Conservation (phyloP, 75 land plant genomes). For the Selaginella moellendorffii region DNA sequence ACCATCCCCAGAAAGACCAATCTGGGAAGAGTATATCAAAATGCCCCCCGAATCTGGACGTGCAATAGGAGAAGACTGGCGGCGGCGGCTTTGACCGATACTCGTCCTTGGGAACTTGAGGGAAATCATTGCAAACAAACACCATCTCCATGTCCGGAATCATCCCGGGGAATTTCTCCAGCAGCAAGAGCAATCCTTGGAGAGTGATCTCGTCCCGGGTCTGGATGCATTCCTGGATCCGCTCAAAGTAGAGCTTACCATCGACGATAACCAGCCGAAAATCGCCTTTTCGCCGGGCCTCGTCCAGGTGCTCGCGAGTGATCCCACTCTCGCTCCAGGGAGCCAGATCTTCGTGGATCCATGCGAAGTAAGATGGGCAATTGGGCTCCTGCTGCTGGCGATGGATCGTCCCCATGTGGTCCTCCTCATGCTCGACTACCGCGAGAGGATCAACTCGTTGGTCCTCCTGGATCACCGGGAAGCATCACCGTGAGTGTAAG, state of each 20-base stretch:
- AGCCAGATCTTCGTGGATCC: constrained; percentile 40
- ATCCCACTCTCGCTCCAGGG: constrained; percentile 43
- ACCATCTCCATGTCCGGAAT: constrained; percentile 62
- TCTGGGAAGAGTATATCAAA: constrained; percentile 70
- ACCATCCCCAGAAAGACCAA: constrained; percentile 89
- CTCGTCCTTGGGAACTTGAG: constrained; percentile 15
- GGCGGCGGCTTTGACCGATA: constrained; percentile 18
- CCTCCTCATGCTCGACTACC: too few species aligned
- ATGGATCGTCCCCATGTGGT: too few species aligned
- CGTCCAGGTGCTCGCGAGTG: constrained; percentile 12
- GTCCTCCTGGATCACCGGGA: too few species aligned
- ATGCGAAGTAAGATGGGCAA: constrained; percentile 41
- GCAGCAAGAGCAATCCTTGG: constrained; percentile 53
- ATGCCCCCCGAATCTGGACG: constrained; percentile 17
- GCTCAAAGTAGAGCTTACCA: constrained; percentile 40
- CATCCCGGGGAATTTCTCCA: constrained; percentile 49
- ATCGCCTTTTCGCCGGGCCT: constrained; percentile 34
- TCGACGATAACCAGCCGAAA: constrained; percentile 33
- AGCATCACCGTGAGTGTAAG: too few species aligned
- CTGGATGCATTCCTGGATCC: constrained; percentile 47
- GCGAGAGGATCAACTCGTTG: too few species aligned
- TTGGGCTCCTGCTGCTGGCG: too few species aligned
- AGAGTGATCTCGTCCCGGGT: constrained; percentile 49
- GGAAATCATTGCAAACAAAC: constrained; percentile 74
- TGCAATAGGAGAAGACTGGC: constrained; percentile 63